Evolutionary conservation across 2,329 filamentous ascomycete species (phyloP).

Genomic region (Fusarium subglutinans): DNA sequence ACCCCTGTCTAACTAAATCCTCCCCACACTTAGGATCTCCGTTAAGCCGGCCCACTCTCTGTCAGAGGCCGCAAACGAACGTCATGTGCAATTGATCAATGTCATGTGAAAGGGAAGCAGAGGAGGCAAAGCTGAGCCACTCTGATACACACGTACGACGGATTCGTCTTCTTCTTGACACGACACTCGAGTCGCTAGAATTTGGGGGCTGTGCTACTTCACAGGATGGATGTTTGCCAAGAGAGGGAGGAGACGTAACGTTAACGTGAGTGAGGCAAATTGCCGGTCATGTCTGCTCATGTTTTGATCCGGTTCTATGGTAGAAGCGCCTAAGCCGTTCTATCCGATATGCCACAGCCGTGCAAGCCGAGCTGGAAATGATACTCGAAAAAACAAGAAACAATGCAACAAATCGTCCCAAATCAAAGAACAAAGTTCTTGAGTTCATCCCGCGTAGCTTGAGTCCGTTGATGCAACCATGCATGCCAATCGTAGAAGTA

Average conservation of each 20-base stretch:
- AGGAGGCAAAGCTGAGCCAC: conserved; percentile 30
- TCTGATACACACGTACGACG: conserved; percentile 15
- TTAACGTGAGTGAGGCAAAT: conserved; percentile 25
- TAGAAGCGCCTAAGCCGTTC: conserved; percentile 31
- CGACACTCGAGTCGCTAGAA: neutral
- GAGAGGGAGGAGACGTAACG: conserved; percentile 2
- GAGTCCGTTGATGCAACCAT: conserved; percentile 37
- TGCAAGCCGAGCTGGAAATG: neutral
- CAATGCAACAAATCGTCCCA: conserved; percentile 26
- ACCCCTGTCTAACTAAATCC: conserved; percentile 1
- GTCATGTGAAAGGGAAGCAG: conserved; percentile 37
- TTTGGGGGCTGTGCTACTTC: conserved; percentile 17
- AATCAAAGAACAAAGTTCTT: conserved; percentile 24
- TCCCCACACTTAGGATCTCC: conserved; percentile 23
- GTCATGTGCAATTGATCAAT: conserved; percentile 34
- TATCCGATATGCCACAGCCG: conserved; percentile 17
- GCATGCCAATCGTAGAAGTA: conserved; percentile 27
- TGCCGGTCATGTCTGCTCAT: conserved; percentile 30
- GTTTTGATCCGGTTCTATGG: conserved; percentile 26
- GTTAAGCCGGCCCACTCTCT: conserved; percentile 24
- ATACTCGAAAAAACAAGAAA: conserved; percentile 15
- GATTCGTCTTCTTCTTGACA: conserved; percentile 3
- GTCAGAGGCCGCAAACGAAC: conserved; percentile 14
- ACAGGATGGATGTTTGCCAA: conserved; percentile 19
- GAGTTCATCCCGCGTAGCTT: conserved; percentile 20